phyloP scores from a whole-genome alignment of 192 early-diverging fungal genomes.

The Paraglomus brasilianum region DNA sequence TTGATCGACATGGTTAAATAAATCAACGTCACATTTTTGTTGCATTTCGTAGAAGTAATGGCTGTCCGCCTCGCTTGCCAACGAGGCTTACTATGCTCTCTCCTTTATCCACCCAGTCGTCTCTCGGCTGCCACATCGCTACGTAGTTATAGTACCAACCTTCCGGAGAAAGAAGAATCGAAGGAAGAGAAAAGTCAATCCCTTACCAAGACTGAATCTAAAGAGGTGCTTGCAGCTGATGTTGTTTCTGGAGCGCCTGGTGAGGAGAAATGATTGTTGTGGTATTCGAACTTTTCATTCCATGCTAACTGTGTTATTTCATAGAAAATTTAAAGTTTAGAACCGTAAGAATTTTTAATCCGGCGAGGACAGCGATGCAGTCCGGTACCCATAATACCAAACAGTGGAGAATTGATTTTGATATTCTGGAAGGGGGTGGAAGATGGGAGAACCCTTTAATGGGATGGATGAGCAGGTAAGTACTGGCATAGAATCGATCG shows the following conservation, averaged over 20 bases:
- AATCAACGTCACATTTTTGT: too few relatives aligned
- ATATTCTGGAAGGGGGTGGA: conserved; percentile 69
- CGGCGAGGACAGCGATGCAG: conserved; percentile 83
- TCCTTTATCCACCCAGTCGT: too few relatives aligned
- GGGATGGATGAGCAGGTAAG: conserved; percentile 85
- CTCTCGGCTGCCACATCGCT: too few relatives aligned
- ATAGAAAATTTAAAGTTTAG: conserved; percentile 60
- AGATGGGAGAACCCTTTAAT: conserved; percentile 94
- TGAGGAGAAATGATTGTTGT: background rate
- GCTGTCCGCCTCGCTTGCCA: too few relatives aligned
- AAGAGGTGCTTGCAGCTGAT: background rate
- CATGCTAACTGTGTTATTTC: background rate
- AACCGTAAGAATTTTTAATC: conserved; percentile 82
- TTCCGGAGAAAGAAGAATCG: too few relatives aligned
- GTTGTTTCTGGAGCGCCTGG: conserved; percentile 20
- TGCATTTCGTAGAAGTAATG: too few relatives aligned
- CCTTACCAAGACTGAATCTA: background rate
- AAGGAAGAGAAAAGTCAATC: too few relatives aligned
- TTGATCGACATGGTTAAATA: too few relatives aligned
- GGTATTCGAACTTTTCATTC: background rate
- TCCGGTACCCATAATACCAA: conserved; percentile 74
- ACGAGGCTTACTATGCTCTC: too few relatives aligned
- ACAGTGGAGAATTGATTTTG: conserved; percentile 91
- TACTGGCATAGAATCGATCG: background rate
- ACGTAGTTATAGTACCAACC: too few relatives aligned